These are phyloP conservation scores for Amanita subjunquillea DNA, from an alignment of 768 basidiomycete genomes.

Conservation along the genomic window DNA sequence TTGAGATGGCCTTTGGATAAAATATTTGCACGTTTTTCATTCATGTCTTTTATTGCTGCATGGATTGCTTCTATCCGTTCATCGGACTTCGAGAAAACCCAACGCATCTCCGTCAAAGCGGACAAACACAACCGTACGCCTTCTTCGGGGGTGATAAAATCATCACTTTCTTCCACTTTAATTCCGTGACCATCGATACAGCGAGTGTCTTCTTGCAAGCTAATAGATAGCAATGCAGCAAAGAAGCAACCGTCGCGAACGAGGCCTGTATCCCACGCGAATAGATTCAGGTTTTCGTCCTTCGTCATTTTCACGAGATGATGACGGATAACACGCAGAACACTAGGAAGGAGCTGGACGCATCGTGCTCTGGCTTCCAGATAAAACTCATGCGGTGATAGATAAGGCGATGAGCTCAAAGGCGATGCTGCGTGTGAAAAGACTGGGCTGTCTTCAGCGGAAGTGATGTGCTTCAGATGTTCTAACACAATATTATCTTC, in stretches of 20 bases:
- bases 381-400: constrained; percentile 36
- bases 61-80: constrained; percentile 59
- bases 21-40: background rate
- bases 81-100: constrained; percentile 68
- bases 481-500: constrained; percentile 82
- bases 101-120: constrained; percentile 75
- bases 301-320: constrained; percentile 26
- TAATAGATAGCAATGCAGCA: constrained; percentile 68
- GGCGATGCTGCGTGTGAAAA: constrained; percentile 31
- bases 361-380: constrained; percentile 41
- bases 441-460: constrained; percentile 17
- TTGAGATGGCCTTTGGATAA: background rate
- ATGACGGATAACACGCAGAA: constrained; percentile 40
- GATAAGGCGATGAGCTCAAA: constrained; percentile 31
- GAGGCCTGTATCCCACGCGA: constrained; percentile 78
- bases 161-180: constrained; percentile 21
- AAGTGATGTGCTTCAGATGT: constrained; percentile 54
- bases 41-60: constrained; percentile 31
- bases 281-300: constrained; percentile 36
- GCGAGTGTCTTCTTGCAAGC: constrained; percentile 36
- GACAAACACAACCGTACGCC: constrained; percentile 49
- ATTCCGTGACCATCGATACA: constrained; percentile 24
- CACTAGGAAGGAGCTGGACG: constrained; percentile 35
- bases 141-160: constrained; percentile 28
- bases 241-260: constrained; percentile 88